Evolutionary conservation across 305 asterid species (phyloP).

Genomic region (Stenogyne calaminthoides): DNA sequence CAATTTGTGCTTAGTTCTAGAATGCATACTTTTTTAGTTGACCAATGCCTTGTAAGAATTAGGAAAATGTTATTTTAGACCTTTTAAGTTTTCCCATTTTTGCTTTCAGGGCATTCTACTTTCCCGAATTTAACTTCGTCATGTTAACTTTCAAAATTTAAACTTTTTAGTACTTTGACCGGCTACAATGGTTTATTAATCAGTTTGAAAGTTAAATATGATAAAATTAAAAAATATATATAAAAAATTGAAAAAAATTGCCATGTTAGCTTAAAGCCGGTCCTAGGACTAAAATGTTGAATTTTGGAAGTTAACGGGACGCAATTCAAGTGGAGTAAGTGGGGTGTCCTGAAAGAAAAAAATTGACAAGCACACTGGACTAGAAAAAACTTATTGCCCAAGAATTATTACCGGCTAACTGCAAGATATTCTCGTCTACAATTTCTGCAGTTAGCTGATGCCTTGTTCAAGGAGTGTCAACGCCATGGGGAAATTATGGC

Average conservation of each 20-base stretch:
- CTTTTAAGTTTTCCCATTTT: background rate
- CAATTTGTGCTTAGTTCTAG: background rate
- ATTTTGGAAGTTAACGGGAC: background rate
- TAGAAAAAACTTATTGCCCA: background rate
- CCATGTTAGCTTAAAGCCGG: background rate
- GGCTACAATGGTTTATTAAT: background rate
- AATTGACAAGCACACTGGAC: background rate
- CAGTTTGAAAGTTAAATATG: background rate
- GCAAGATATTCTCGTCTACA: background rate
- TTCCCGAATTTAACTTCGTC: background rate
- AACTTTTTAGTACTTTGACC: background rate
- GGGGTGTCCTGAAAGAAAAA: background rate
- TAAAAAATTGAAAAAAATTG: too few relatives aligned
- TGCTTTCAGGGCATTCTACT: background rate
- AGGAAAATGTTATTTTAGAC: background rate
- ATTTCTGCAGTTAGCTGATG: conserved; percentile 55
- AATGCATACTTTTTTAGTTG: background rate
- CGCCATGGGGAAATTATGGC: conserved; percentile 64
- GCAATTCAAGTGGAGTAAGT: background rate
- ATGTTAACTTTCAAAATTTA: background rate
- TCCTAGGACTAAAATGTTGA: background rate
- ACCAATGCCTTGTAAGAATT: background rate
- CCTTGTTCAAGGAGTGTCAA: conserved; percentile 67
- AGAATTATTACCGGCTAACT: background rate
- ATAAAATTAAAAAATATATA: too few relatives aligned